These are phyloP conservation scores for Scenedesmus sp. DNA, from an alignment of 163 green algal species.

Conservation along the genomic window DNA sequence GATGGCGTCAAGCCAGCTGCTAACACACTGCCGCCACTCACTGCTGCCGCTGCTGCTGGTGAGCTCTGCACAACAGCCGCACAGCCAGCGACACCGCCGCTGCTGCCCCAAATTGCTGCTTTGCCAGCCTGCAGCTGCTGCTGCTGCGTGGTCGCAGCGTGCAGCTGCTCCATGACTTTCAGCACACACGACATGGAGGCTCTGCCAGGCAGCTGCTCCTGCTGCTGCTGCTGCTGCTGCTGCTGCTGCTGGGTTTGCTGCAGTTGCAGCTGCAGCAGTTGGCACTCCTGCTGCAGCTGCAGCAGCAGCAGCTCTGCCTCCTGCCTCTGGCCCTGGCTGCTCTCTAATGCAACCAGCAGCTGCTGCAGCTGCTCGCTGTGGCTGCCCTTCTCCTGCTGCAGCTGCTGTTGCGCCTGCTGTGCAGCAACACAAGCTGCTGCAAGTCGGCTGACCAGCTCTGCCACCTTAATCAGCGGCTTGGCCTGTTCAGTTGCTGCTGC, in stretches of 20 bases:
- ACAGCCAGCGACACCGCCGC: not conserved
- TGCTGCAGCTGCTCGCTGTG: slow-evolving; percentile 32
- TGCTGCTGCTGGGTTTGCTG: slow-evolving; percentile 13
- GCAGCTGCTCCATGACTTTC: slow-evolving; percentile 25
- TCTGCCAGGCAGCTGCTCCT: slow-evolving; percentile 27
- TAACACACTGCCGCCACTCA: not conserved
- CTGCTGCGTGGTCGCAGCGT: slow-evolving; percentile 2
- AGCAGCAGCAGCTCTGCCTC: slow-evolving; percentile 14
- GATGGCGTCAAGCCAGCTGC: not conserved
- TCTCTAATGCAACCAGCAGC: not conserved
- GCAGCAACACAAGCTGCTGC: not conserved
- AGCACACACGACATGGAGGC: not conserved
- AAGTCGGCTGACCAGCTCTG: not conserved
- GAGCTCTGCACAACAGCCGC: not conserved
- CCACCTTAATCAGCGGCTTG: not conserved
- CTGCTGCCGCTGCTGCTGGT: slow-evolving; percentile 10
- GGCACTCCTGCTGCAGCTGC: slow-evolving; percentile 26
- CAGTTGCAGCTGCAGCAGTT: slow-evolving; percentile 23
- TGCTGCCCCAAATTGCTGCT: not conserved
- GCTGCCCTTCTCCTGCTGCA: not conserved
- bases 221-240: slow-evolving; percentile 15
- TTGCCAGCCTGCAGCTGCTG: not conserved
- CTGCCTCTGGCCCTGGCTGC: slow-evolving; percentile 2
- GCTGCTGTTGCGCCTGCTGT: slow-evolving; percentile 27
- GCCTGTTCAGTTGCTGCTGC: not conserved